Base-by-base conservation (phyloP, 1,284 basidiomycete genomes). In the Boletellus deceptivus region DNA sequence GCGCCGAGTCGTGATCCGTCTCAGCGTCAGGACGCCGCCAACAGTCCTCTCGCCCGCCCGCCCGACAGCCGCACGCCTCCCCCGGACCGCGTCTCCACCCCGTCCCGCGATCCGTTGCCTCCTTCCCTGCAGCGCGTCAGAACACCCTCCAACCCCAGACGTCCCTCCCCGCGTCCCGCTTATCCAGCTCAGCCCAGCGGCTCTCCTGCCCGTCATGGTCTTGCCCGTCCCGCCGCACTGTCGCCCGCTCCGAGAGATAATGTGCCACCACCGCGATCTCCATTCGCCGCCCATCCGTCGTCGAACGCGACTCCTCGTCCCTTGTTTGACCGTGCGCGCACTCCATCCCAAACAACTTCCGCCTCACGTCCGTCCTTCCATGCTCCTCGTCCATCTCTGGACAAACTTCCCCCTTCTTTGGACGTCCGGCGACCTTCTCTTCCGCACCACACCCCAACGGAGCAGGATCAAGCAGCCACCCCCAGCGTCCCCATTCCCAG, bases 1-100 rank as follows among this genome's bases (percentile, higher is more conserved):
- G 31, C 52, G 8, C 59, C 55, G 43, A 53, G 43, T 46, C 59
- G 52, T 55, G 64, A 66, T 63, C 65, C 67, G 40, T 65, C 54
- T 25, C 64, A 65, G 25, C 63, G 66, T 46, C n/a, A n/a, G n/a
- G n/a, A n/a, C n/a, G n/a, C n/a, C n/a, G n/a, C n/a, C n/a, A 58
- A 29, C 33, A 13, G 14, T 46, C 2, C 11, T 2, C 29, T 50
- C 10, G 56, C 38, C 16, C 58, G 34, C 20, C 46, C 49, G 11
- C 11, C 29, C 16, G 48, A 18, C 29, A 37, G 41, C 27, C 50
- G 33, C 25, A 16, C 50, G 40, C 40, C 48, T 6, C 47, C 58
- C 13, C 53, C 54, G 7, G 68, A 54, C 13, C 61, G 50, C 17
- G 42, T 60, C 39, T 43, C 62, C 14, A 49, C 52, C 22, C 54